phyloP scores from a whole-genome alignment of 2,329 filamentous ascomycete species.

The Penicillium sp. region DNA sequence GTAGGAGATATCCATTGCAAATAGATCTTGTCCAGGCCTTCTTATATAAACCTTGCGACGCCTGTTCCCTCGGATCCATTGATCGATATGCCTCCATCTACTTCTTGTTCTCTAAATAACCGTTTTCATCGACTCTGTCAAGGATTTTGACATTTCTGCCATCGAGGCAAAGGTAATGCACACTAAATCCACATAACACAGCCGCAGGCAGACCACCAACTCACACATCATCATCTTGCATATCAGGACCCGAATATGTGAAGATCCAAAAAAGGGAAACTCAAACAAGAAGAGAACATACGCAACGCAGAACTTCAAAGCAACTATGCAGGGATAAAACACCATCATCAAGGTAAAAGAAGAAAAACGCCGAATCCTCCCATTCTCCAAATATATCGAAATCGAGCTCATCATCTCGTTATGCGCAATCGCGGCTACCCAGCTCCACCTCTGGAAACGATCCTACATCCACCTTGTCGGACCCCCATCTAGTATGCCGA shows the following conservation, averaged over 20 bases:
- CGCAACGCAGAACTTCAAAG: not conserved
- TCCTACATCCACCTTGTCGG: too few relatives aligned
- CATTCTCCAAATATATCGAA: constrained; percentile 32
- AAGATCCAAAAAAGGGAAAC: not conserved
- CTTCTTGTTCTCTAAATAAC: too few relatives aligned
- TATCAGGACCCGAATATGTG: not conserved
- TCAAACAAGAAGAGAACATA: not conserved
- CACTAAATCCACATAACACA: not conserved
- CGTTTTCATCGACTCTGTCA: not conserved
- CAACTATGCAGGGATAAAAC: constrained; percentile 3
- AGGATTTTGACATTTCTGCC: not conserved
- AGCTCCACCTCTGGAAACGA: not conserved
- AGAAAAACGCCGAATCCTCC: constrained; percentile 39
- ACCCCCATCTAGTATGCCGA: constrained; percentile 36
- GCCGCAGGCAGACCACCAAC: not conserved
- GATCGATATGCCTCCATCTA: too few relatives aligned
- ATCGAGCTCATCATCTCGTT: constrained; percentile 34
- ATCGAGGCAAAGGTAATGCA: not conserved
- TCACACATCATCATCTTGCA: not conserved
- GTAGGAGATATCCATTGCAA: too few relatives aligned
- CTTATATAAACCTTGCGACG: not conserved
- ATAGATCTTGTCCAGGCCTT: too few relatives aligned
- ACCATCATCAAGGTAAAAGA: constrained; percentile 28
- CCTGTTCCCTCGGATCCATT: not conserved
- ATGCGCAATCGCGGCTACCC: constrained; percentile 19